Evolutionary conservation across 768 basidiomycete genomes (phyloP).

Genomic region (Pleurotus salmoneostramineus): DNA sequence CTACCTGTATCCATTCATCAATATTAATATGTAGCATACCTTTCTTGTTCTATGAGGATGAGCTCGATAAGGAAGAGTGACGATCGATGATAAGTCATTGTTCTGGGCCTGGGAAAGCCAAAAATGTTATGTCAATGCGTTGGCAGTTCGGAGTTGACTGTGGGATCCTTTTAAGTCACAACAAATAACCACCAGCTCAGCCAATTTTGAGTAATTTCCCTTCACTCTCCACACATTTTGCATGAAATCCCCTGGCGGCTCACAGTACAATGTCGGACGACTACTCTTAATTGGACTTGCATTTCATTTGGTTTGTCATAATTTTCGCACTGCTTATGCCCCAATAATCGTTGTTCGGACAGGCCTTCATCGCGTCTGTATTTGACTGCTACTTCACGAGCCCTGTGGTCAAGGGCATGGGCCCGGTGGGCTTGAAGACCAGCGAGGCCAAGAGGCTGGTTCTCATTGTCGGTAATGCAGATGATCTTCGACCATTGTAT

Average conservation of each 20-base stretch:
- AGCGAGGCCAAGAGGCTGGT: conserved; percentile 71
- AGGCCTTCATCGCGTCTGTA: conserved; percentile 21
- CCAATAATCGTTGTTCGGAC: neutral
- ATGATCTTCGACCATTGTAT: neutral
- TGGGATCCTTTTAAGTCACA: too few species aligned
- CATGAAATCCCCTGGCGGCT: conserved; percentile 6
- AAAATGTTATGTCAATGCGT: too few species aligned
- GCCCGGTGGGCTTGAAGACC: conserved; percentile 38
- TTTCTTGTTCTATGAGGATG: too few species aligned
- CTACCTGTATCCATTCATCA: too few species aligned
- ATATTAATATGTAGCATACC: too few species aligned
- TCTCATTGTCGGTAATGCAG: conserved; percentile 63
- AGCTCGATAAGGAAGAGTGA: too few species aligned
- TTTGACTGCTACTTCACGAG: conserved; percentile 91
- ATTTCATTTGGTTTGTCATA: conserved; percentile 70
- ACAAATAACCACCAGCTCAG: too few species aligned
- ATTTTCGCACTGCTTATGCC: conserved; percentile 24
- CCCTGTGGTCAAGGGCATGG: conserved; percentile 79
- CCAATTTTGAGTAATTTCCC: neutral
- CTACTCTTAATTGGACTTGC: conserved; percentile 65
- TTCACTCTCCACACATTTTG: neutral
- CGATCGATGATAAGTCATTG: too few species aligned
- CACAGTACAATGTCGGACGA: conserved; percentile 33
- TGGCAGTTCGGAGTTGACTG: too few species aligned
- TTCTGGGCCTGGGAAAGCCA: too few species aligned